Evolutionary conservation across 331 rosid species (phyloP), one percentile per base, ranked within the genome.

Genomic region (Dryas integrifolia): DNA sequence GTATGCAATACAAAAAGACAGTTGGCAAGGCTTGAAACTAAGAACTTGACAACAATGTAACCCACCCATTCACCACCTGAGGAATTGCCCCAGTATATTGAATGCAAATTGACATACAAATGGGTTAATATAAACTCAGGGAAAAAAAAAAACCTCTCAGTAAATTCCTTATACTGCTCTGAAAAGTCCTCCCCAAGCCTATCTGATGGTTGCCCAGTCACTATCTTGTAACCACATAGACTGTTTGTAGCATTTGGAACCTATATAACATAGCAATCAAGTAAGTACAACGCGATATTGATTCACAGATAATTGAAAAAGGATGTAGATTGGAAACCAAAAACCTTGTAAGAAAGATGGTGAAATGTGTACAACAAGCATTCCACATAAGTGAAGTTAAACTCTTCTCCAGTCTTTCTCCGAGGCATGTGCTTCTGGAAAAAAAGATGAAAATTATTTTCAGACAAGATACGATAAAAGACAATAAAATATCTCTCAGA

Each of bases 201-300:
- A 88, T 95, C 98, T 67, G 99, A 95, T 75, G 99, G 99, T 76
- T 95, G 99, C 74, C 98, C 98, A 18, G 98, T 92, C 60, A 95
- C 97, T 79, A 95, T 90, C 80, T 90, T 95, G 86, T 92, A 95
- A 76, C 99, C 99, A 38, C 98, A 95, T 71, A 92, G 84, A 81
- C 98, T 95, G 83, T 92, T 95, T 62, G 98, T 95, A 58, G 98
- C 98, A 95, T 95, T 92, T 65, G 99, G 99, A 74, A 92, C 99
- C 98, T 94, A 79, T 69, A 79, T 4, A 64, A 76, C 9, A 58
- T 62, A 69, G 55, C 70, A 51, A 70, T 65, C 67, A 67, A 61
- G 49, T 65, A 52, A 72, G 73, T 16, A 67, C 68, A 38, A 63
- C 57, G 47, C 11, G 58, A 4, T 45, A 76, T 64, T 56, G 18